Percentiles rank a stretch among this genome's conserved stretches.
Evolutionary conservation across 1,284 basidiomycete species (phyloP).

Genomic region (Ustilago esculenta): DNA sequence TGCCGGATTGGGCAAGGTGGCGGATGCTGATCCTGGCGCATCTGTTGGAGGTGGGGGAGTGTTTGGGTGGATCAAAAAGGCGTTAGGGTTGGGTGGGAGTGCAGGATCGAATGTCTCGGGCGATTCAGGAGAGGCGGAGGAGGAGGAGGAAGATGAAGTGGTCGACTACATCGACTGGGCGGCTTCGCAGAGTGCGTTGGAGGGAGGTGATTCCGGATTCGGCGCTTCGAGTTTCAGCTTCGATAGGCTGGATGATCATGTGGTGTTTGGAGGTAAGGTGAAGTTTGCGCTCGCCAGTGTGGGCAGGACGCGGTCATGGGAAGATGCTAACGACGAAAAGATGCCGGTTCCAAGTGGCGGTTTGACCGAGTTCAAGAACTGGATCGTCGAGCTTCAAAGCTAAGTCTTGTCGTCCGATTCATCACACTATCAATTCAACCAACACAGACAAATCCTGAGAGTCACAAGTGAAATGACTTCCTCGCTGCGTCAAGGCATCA

Average conservation of each 20-base stretch:
- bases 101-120: conserved; percentile 6
- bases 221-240: conserved; percentile 35
- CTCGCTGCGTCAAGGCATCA: too few species aligned
- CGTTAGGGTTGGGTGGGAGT: conserved; percentile 12
- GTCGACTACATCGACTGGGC: conserved; percentile 59
- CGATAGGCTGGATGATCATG: conserved; percentile 51
- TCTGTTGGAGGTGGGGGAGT: conserved; percentile 14
- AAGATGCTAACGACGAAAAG: background rate
- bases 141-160: conserved; percentile 52
- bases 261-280: conserved; percentile 53
- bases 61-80: conserved; percentile 47
- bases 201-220: conserved; percentile 1
- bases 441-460: too few species aligned
- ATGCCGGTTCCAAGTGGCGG: conserved; percentile 6
- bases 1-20: conserved; percentile 57
- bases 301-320: conserved; percentile 37
- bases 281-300: conserved; percentile 50
- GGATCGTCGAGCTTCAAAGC: conserved; percentile 37
- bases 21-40: conserved; percentile 14
- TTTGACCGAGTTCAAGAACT: conserved; percentile 25
- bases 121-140: conserved; percentile 34
- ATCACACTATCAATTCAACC: too few species aligned
- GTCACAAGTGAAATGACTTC: too few species aligned
- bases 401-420: background rate
- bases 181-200: conserved; percentile 10